Conservation (phyloP, 176 grass and related monocot species). For the Carex myosuroides region DNA sequence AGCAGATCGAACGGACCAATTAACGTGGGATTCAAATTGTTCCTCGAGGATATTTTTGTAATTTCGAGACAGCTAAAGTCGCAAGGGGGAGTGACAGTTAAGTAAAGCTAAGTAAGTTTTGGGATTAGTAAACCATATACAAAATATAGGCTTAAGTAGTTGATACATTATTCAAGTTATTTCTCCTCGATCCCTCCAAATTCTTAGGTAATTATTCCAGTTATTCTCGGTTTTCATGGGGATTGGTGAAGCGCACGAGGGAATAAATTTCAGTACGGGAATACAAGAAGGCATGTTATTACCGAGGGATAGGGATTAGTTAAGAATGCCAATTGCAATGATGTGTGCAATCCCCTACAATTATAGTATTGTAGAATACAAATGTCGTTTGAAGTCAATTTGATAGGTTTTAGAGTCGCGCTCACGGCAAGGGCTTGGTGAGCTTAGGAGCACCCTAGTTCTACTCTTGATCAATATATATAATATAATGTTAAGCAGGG, state of each 20-base stretch:
- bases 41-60: neutral
- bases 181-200: conserved; percentile 10
- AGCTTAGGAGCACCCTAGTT: too few species aligned
- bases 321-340: neutral
- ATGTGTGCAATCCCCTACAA: too few species aligned
- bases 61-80: neutral
- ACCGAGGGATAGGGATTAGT: neutral
- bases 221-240: conserved; percentile 9
- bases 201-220: conserved; percentile 3
- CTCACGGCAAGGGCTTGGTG: too few species aligned
- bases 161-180: neutral
- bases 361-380: too few species aligned
- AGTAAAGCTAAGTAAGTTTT: neutral
- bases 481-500: too few species aligned
- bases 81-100: neutral
- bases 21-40: too few species aligned
- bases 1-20: too few species aligned
- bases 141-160: neutral
- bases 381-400: too few species aligned
- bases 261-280: neutral
- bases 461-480: too few species aligned
- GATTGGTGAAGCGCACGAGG: neutral
- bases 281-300: neutral
- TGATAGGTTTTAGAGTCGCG: too few species aligned
- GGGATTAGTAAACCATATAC: neutral